A percentile compares a stretch with the other conserved stretches of the same genome.
These are phyloP conservation scores for Nyssa sinensis DNA, from an alignment of 148 eudicot genomes.

Conservation along the genomic window DNA sequence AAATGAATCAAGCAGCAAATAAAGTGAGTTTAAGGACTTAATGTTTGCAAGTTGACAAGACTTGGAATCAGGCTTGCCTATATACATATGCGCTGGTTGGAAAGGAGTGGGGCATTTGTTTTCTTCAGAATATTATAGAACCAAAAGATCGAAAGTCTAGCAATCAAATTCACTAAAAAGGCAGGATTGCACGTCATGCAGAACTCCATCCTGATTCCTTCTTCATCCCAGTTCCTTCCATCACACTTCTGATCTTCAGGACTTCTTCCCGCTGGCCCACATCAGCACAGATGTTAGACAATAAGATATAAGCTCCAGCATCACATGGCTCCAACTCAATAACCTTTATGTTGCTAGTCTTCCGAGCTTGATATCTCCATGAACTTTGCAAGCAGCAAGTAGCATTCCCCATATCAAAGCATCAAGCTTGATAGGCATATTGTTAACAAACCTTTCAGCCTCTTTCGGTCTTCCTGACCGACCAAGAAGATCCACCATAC, in stretches of 20 bases:
- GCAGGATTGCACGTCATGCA: constrained; percentile 27
- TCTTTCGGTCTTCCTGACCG: constrained; percentile 74
- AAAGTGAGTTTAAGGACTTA: too few relatives aligned
- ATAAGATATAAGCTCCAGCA: constrained; percentile 52
- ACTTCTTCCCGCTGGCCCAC: constrained; percentile 82
- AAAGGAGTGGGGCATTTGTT: not conserved
- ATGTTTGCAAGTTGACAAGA: too few relatives aligned
- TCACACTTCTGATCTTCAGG: constrained; percentile 44
- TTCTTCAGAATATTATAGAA: not conserved
- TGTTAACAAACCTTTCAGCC: constrained; percentile 59
- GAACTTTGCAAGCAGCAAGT: constrained; percentile 82
- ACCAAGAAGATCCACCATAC: constrained; percentile 92
- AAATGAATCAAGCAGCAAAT: too few relatives aligned
- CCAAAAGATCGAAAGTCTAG: not conserved
- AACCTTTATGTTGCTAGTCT: constrained; percentile 61
- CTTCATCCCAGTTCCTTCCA: constrained; percentile 51
- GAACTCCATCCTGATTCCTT: constrained; percentile 88
- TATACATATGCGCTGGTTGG: too few relatives aligned
- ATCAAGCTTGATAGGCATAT: constrained; percentile 67
- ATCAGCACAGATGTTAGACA: constrained; percentile 76
- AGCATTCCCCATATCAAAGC: constrained; percentile 72
- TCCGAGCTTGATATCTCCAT: constrained; percentile 73
- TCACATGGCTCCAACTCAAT: constrained; percentile 63
- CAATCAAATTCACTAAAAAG: not conserved
- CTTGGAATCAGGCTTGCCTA: too few relatives aligned